A percentile compares a stretch with the other conserved stretches of the same genome.
phyloP scores from a whole-genome alignment of 495 filamentous ascomycete genomes.

The Elasticomyces elasticus region DNA sequence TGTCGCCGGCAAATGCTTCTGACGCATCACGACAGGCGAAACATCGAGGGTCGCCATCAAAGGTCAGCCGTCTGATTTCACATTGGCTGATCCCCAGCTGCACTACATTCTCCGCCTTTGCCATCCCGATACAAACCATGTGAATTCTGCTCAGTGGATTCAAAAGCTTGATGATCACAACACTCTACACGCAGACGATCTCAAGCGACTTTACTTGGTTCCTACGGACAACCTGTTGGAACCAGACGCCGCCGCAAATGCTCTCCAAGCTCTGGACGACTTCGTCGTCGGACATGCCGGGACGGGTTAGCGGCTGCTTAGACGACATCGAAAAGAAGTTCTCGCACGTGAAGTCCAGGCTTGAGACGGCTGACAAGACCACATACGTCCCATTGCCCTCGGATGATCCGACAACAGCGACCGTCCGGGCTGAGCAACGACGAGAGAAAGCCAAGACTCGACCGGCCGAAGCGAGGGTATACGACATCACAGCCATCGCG shows the following conservation, averaged over 20 bases:
- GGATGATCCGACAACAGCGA: background rate
- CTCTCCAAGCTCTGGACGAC: background rate
- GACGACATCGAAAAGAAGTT: background rate
- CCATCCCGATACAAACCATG: background rate
- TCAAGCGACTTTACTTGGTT: background rate
- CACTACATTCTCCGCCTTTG: background rate
- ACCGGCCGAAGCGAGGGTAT: background rate
- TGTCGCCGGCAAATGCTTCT: no score
- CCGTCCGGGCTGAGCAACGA: background rate
- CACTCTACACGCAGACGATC: background rate
- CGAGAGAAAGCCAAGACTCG: background rate
- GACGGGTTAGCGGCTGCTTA: background rate
- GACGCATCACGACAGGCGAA: no score
- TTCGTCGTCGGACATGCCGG: background rate
- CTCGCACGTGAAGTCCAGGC: background rate
- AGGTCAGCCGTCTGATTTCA: background rate
- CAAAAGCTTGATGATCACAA: background rate
- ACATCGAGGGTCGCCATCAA: no score
- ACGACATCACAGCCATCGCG: background rate
- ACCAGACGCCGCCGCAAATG: background rate
- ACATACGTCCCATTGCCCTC: background rate
- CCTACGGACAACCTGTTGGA: background rate
- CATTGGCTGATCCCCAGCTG: background rate
- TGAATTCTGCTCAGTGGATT: background rate
- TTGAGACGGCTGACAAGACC: background rate